Evolutionary conservation across 2,329 filamentous ascomycete genomes (phyloP), one percentile per base, ranked within the genome.

Genomic region (Aspergillus cejpii): DNA sequence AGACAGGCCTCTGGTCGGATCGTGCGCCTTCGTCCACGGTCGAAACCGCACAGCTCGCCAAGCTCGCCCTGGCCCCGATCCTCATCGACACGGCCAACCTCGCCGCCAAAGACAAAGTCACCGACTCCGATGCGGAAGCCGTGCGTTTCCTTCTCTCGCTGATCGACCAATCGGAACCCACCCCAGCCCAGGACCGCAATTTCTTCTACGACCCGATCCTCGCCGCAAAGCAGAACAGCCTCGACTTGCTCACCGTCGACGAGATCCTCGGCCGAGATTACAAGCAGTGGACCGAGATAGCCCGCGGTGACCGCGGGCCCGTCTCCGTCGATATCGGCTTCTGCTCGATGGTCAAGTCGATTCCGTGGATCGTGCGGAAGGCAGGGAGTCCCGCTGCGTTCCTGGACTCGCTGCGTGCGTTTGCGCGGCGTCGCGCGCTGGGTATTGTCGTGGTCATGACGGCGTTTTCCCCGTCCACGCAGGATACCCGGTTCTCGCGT

Each of bases 231-330:
- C 67, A 71, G 37, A 70, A 80, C 46, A 75, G 68, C 34, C 59
- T 83, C 28, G 72, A 74, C 31, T 61, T 70, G 2, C 60, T 84
- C 19, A 71, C 66, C 8, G 57, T 80, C 48, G 61, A 71, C 2
- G 80, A 82, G 54, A 74, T 81, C 15, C 61, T 83, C 45, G 70
- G 74, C 29, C 78, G 81, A 48, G 80, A 84, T 58, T 84, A 81
- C 57, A 84, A 84, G 61, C 68, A 77, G 40, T 84, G 80, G 80
- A 68, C 67, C 1, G 75, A 75, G 45, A 59, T 54, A 10, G 44
- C 52, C 3, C 51, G 45, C 19, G 49, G 60, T 54, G 48, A 60
- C 54, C 5, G 23, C 4, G 23, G 8, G 8, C 41, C 63, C 54
- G 29, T 54, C 61, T 54, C 45, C 2, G 24, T 72, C 26, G 73